phyloP scores from a whole-genome alignment of 2,329 filamentous ascomycete species.

The Ophiostoma sp. region DNA sequence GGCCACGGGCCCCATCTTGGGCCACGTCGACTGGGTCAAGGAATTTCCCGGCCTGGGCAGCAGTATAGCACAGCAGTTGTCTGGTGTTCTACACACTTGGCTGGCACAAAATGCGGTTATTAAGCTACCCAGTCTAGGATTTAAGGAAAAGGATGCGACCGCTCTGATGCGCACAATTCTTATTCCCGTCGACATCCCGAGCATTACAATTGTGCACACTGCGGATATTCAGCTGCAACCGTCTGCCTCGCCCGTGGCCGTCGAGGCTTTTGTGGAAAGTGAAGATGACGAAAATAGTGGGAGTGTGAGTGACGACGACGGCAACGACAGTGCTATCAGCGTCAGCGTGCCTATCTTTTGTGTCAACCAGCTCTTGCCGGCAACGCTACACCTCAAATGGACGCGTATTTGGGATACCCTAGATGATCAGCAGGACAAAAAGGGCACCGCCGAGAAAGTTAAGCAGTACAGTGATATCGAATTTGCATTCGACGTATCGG shows the following conservation, averaged over 20 bases:
- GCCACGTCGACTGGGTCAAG: constrained; percentile 44
- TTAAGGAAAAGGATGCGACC: neutral
- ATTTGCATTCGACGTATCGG: constrained; percentile 78
- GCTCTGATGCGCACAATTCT: constrained; percentile 59
- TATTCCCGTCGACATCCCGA: constrained; percentile 86
- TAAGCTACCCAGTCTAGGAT: neutral
- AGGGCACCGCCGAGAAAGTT: constrained; percentile 31
- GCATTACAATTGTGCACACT: constrained; percentile 76
- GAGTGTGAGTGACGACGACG: neutral
- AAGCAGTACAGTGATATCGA: constrained; percentile 47
- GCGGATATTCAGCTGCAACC: constrained; percentile 57
- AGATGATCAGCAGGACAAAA: constrained; percentile 23
- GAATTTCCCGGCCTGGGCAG: constrained; percentile 46
- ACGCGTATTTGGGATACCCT: constrained; percentile 57
- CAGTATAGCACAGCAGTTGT: constrained; percentile 32
- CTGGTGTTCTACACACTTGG: constrained; percentile 38
- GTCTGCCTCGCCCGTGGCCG: constrained; percentile 31
- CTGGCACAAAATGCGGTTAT: constrained; percentile 27
- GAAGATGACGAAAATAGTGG: neutral
- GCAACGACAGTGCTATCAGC: neutral
- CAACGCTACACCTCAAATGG: constrained; percentile 58
- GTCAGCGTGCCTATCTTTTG: constrained; percentile 40
- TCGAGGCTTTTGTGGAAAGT: constrained; percentile 26
- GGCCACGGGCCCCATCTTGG: constrained; percentile 43
- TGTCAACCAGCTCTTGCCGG: constrained; percentile 60